Percentiles rank a stretch among this genome's conserved stretches.
Evolutionary conservation across 441 rosid genomes (phyloP).

Genomic region (Euphorbia celastroides): DNA sequence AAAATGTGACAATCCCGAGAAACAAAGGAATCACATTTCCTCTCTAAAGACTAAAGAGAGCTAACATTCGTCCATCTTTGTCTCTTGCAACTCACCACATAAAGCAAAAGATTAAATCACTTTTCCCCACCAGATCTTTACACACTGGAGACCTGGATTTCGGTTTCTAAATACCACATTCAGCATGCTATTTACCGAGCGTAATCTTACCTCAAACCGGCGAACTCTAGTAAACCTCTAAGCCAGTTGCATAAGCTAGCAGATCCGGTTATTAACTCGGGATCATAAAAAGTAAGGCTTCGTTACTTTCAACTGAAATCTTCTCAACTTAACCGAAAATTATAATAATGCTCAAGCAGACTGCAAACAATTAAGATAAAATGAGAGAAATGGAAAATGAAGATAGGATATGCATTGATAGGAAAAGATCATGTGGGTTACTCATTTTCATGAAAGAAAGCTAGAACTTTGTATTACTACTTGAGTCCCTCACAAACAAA

Average conservation of each 20-base stretch:
- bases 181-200: not conserved
- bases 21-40: conserved; percentile 17
- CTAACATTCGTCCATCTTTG: conserved; percentile 7
- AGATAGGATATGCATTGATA: conserved; percentile 42
- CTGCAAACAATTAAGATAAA: too few relatives aligned
- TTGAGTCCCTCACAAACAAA: conserved; percentile 43
- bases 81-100: not conserved
- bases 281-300: not conserved
- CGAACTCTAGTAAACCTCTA: not conserved
- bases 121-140: not conserved
- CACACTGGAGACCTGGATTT: not conserved
- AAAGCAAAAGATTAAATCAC: not conserved
- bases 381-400: conserved; percentile 13
- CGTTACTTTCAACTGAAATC: too few relatives aligned
- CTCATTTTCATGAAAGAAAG: conserved; percentile 44
- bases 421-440: conserved; percentile 33
- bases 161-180: not conserved
- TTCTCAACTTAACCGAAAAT: too few relatives aligned
- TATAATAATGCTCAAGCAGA: too few relatives aligned
- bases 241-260: not conserved
- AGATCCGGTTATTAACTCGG: not conserved
- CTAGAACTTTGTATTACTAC: conserved; percentile 45
- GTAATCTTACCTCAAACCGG: not conserved
- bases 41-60: conserved; percentile 10
- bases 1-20: conserved; percentile 36